These are phyloP conservation scores for Lomentospora prolificans DNA, from an alignment of 2,329 filamentous ascomycete genomes.

Conservation along the genomic window DNA sequence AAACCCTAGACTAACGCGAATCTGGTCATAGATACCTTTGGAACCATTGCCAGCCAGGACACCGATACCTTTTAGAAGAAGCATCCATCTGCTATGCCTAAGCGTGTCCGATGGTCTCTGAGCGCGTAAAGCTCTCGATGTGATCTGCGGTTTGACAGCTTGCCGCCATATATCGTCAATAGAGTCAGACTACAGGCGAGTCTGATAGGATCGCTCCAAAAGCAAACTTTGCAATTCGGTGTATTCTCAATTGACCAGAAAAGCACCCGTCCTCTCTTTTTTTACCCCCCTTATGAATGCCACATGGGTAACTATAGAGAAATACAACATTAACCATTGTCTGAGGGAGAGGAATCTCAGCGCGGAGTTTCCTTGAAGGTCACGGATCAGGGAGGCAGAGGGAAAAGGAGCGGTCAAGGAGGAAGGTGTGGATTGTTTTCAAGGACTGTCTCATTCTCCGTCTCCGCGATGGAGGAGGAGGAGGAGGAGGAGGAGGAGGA, in stretches of 20 bases:
- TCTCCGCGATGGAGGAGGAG: too few relatives aligned
- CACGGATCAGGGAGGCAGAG: too few relatives aligned
- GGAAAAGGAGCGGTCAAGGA: too few relatives aligned
- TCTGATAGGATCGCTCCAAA: constrained; percentile 1
- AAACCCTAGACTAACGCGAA: too few relatives aligned
- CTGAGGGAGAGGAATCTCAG: too few relatives aligned
- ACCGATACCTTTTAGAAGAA: constrained; percentile 40
- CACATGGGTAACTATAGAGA: too few relatives aligned
- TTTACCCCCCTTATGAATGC: too few relatives aligned
- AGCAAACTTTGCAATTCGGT: background rate
- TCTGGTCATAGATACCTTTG: constrained; percentile 26
- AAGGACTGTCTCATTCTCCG: too few relatives aligned
- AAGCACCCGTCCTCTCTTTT: background rate
- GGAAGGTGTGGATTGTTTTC: too few relatives aligned
- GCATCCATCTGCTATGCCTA: background rate
- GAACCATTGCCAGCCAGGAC: constrained; percentile 39
- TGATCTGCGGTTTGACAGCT: background rate
- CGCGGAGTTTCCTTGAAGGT: too few relatives aligned
- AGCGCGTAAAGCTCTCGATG: background rate
- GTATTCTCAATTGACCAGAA: background rate
- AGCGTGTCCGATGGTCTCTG: background rate
- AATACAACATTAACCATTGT: too few relatives aligned
- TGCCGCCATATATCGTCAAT: background rate
- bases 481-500: background rate
- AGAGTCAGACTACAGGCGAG: constrained; percentile 1